phyloP scores from a whole-genome alignment of 352 stramenopile species.

The Phytopythium sindhum region DNA sequence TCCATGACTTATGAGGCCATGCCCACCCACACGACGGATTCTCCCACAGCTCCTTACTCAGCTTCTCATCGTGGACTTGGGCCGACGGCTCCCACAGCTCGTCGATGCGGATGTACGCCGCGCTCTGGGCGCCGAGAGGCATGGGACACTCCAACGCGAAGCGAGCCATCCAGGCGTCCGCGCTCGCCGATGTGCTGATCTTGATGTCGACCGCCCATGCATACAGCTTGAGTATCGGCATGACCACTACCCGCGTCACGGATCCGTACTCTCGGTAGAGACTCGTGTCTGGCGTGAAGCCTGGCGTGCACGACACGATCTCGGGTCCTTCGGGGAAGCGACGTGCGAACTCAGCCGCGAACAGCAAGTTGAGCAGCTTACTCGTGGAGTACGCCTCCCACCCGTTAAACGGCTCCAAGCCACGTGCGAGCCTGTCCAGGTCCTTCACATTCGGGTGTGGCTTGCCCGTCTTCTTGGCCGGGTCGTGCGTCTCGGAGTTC shows the following conservation, averaged over 20 bases:
- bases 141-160: conserved; percentile 26
- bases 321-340: conserved; percentile 13
- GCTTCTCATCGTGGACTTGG: conserved; percentile 24
- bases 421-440: conserved; percentile 29
- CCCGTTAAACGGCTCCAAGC: conserved; percentile 14
- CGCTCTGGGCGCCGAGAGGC: conserved; percentile 22
- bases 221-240: conserved; percentile 22
- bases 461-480: conserved; percentile 6
- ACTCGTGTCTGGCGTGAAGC: conserved; percentile 35
- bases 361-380: conserved; percentile 46
- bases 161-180: conserved; percentile 28
- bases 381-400: conserved; percentile 27
- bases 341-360: conserved; percentile 35
- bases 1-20: background rate
- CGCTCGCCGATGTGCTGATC: conserved; percentile 28
- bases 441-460: conserved; percentile 24
- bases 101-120: conserved; percentile 31
- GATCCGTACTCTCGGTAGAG: conserved; percentile 34
- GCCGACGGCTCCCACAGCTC: conserved; percentile 28
- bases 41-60: conserved; percentile 28
- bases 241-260: conserved; percentile 24
- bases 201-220: conserved; percentile 17
- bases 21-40: conserved; percentile 19
- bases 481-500: conserved; percentile 24
- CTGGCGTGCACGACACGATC: conserved; percentile 31